Evolutionary conservation across 495 filamentous ascomycete species (phyloP).

Genomic region (Tetracladium marchalianum): DNA sequence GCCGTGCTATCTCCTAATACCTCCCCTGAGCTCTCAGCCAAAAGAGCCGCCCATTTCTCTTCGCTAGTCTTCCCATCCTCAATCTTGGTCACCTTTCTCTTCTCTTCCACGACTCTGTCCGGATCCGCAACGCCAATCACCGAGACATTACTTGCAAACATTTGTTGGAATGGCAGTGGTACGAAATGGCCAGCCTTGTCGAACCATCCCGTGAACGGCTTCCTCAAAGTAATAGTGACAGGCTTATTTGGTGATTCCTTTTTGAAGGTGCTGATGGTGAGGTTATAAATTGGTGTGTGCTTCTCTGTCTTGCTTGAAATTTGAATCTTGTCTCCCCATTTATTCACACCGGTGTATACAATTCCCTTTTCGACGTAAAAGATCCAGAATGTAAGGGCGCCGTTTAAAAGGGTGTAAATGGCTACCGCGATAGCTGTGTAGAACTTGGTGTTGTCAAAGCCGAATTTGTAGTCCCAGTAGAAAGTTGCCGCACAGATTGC

Average conservation of each 20-base stretch:
- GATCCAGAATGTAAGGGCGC: conserved; percentile 74
- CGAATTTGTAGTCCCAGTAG: conserved; percentile 81
- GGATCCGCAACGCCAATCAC: conserved; percentile 60
- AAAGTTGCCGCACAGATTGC: conserved; percentile 70
- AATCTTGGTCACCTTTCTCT: conserved; percentile 5
- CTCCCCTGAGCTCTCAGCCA: conserved; percentile 15
- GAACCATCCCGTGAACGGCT: conserved; percentile 82
- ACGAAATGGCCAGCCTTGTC: conserved; percentile 73
- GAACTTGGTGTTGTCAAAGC: conserved; percentile 73
- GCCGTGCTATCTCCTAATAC: conserved; percentile 5
- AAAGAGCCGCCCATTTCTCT: conserved; percentile 18
- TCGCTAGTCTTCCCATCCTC: conserved; percentile 11
- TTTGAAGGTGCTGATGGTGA: conserved; percentile 43
- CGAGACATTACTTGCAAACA: conserved; percentile 62
- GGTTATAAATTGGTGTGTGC: conserved; percentile 65
- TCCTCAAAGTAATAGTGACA: conserved; percentile 40
- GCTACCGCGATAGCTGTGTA: conserved; percentile 68
- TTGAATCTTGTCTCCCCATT: conserved; percentile 39
- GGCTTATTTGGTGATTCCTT: background rate
- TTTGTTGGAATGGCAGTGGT: conserved; percentile 70
- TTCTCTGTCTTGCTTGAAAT: conserved; percentile 63
- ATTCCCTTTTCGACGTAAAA: conserved; percentile 71
- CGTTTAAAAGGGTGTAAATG: conserved; percentile 73
- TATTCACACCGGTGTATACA: conserved; percentile 60
- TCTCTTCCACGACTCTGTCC: conserved; percentile 30